Percentiles rank a stretch among this genome's conserved stretches.
Evolutionary conservation across 805 yeast genomes (phyloP).

Genomic region (Tetrapisispora nanseiensis): DNA sequence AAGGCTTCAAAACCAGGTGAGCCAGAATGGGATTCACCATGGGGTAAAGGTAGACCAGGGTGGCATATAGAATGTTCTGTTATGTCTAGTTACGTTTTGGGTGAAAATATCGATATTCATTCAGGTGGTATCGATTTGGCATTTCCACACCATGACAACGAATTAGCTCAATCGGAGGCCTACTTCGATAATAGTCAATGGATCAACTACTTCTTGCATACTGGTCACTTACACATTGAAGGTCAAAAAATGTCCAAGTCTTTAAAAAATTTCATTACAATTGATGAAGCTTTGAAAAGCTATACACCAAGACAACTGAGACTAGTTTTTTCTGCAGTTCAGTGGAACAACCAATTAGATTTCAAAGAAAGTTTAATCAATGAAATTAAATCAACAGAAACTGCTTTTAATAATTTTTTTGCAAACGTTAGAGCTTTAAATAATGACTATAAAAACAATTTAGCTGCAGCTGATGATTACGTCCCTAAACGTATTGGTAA

Average conservation of each 20-base stretch:
- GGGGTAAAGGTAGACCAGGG: slow-evolving; percentile 98
- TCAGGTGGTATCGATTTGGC: slow-evolving; percentile 96
- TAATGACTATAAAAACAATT: slow-evolving; percentile 45
- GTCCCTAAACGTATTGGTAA: slow-evolving; percentile 53
- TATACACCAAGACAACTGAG: slow-evolving; percentile 78
- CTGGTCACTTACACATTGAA: slow-evolving; percentile 95
- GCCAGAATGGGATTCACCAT: slow-evolving; percentile 89
- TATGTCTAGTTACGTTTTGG: slow-evolving; percentile 88
- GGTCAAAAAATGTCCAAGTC: slow-evolving; percentile 98
- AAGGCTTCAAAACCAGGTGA: slow-evolving; percentile 95
- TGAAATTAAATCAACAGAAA: slow-evolving; percentile 72
- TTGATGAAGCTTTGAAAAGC: slow-evolving; percentile 71
- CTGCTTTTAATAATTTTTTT: slow-evolving; percentile 72
- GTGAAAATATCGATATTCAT: slow-evolving; percentile 81
- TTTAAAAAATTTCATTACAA: slow-evolving; percentile 88
- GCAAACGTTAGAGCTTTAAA: slow-evolving; percentile 75
- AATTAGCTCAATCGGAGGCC: slow-evolving; percentile 94
- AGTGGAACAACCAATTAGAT: slow-evolving; percentile 89
- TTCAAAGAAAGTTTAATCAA: slow-evolving; percentile 71
- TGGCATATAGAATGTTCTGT: slow-evolving; percentile 99
- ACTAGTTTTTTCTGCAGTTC: slow-evolving; percentile 79
- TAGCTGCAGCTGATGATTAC: slow-evolving; percentile 27
- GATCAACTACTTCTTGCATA: slow-evolving; percentile 94
- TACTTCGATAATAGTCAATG: slow-evolving; percentile 82
- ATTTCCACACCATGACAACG: slow-evolving; percentile 98